These are phyloP conservation scores for Truncatella angustata DNA, from an alignment of 2,329 filamentous ascomycete genomes.

Conservation along the genomic window DNA sequence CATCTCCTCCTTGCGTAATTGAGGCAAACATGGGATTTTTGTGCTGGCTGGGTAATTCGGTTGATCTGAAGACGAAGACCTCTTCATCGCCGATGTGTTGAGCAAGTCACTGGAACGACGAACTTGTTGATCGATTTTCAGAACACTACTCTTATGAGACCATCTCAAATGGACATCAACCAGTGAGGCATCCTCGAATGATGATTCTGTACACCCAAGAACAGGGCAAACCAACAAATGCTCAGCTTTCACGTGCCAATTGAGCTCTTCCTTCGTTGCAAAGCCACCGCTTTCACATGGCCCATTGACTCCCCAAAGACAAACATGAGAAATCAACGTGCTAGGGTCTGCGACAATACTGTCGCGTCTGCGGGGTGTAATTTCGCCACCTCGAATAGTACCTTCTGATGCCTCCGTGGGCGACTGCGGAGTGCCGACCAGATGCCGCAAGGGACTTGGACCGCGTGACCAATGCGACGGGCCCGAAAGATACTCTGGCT, in stretches of 20 bases:
- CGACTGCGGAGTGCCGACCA: slow-evolving; percentile 2
- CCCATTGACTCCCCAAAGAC: slow-evolving; percentile 35
- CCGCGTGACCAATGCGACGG: slow-evolving; percentile 16
- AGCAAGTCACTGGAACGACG: slow-evolving; percentile 18
- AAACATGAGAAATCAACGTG: slow-evolving; percentile 33
- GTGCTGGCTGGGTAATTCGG: too few species aligned
- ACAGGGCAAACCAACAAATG: slow-evolving; percentile 42
- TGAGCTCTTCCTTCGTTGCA: slow-evolving; percentile 34
- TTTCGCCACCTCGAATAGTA: slow-evolving; percentile 15
- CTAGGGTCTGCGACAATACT: too few species aligned
- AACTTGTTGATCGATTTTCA: slow-evolving; percentile 6
- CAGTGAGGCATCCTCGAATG: slow-evolving; percentile 31
- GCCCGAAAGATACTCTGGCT: slow-evolving; percentile 9
- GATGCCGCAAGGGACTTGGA: slow-evolving; percentile 21
- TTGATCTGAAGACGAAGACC: neutral
- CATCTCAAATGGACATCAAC: slow-evolving; percentile 36
- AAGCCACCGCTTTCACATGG: slow-evolving; percentile 35
- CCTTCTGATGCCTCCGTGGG: slow-evolving; percentile 4
- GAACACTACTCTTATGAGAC: slow-evolving; percentile 27
- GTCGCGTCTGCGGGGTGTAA: too few species aligned
- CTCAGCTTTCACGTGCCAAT: slow-evolving; percentile 42
- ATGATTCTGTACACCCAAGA: slow-evolving; percentile 34
- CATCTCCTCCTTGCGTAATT: slow-evolving; percentile 22
- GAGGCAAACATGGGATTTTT: too few species aligned
- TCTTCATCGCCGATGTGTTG: neutral